Evolutionary conservation across 2,329 filamentous ascomycete species (phyloP).

Genomic region (Hortaea werneckii): DNA sequence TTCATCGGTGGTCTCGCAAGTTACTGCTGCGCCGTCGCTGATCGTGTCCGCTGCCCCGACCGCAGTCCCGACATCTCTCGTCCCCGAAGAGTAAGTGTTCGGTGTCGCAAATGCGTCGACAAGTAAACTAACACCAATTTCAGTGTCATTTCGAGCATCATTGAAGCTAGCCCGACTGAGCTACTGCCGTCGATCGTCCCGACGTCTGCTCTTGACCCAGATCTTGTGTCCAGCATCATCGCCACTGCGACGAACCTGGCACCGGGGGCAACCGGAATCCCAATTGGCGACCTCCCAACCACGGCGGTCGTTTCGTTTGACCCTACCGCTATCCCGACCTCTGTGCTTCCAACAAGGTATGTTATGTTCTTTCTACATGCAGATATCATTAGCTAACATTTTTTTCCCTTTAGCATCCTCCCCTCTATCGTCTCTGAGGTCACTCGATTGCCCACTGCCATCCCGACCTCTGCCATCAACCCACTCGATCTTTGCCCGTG

Average conservation of each 20-base stretch:
- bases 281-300: not conserved
- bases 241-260: not conserved
- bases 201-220: not conserved
- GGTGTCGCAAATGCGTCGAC: no score
- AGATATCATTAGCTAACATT: no score
- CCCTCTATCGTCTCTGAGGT: no score
- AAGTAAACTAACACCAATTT: no score
- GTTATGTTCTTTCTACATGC: not conserved
- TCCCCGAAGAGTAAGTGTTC: not conserved
- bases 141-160: not conserved
- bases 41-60: not conserved
- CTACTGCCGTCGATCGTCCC: not conserved
- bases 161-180: not conserved
- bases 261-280: not conserved
- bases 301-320: not conserved
- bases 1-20: not conserved
- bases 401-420: no score
- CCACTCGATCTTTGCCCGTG: not conserved
- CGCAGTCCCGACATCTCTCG: not conserved
- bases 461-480: not conserved
- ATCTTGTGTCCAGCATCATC: not conserved
- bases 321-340: not conserved
- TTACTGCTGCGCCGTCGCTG: not conserved
- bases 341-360: not conserved
- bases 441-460: not conserved